Base-by-base conservation (phyloP, 2,329 filamentous ascomycete genomes). In the Byssochlamys sp. region DNA sequence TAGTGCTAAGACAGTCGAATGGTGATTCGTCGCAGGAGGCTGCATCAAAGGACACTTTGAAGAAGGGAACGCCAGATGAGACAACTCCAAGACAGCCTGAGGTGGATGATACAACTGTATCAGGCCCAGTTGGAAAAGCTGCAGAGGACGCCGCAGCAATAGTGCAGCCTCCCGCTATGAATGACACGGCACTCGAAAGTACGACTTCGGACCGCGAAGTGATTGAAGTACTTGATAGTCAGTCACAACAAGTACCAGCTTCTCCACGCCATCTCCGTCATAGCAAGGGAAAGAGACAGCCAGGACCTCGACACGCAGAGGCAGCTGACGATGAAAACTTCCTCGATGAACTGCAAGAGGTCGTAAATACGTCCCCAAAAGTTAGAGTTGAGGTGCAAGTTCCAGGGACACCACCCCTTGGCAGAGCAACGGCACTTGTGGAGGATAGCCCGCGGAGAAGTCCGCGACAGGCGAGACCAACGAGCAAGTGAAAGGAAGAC, bases 221-320 rank as follows among this genome's bases (percentile, higher is more conserved):
- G 2, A 53, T 68, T 35, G 64, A 68, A 24, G 67, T 71, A 19
- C 68, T 66, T 2, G 64, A 69, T 53, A 71, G 69, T 39, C 69
- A 72, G n/a, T 45, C 39, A 57, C 66, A 71, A 29, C 57, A 53
- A 45, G 53, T 33, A 12, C 39, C 45, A 28, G 48, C 31, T 24
- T 45, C 39, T 7, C 39, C 39, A 19, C 39, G 39, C 4, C 4
- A 9, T 9, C 19, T 11, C 24, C n/a, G 35, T 6, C 50, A 26
- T 19, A 52, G 24, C 24, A 28, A 14, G 50, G 28, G 24, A 25
- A 52, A 52, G 24, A 35, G 2, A 27, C 52, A 45, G 19, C 14
- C 27, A 31, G 55, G 24, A 52, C 39, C 3, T 29, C 39, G 39
- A 14, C 14, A 6, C 2, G n/a, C 14, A 14, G 39, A 45, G 39